These are phyloP conservation scores for Laetiporus sulphureus DNA, from an alignment of 1,284 basidiomycete species.

Conservation along the genomic window DNA sequence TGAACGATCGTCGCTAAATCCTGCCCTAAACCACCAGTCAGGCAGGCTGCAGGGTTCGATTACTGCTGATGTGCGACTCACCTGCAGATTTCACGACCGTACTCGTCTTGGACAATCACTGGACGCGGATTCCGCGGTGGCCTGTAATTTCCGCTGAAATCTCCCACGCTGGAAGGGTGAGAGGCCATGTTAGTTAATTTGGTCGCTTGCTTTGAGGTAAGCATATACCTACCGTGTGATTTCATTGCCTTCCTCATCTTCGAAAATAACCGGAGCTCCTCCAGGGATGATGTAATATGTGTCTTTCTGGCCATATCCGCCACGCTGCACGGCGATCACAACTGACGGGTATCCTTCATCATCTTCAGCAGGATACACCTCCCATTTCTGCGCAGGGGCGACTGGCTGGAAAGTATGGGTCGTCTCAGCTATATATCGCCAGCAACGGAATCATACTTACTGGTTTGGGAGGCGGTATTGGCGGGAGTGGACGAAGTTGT, in stretches of 20 bases:
- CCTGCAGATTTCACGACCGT: slow-evolving; percentile 26
- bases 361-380: slow-evolving; percentile 7
- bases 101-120: slow-evolving; percentile 26
- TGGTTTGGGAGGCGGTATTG: too few relatives aligned
- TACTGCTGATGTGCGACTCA: too few relatives aligned
- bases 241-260: slow-evolving; percentile 60
- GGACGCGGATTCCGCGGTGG: slow-evolving; percentile 21
- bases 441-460: too few relatives aligned
- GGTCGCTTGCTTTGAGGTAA: background rate
- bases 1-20: slow-evolving; percentile 20
- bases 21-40: slow-evolving; percentile 14
- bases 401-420: too few relatives aligned
- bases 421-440: too few relatives aligned
- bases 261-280: slow-evolving; percentile 61
- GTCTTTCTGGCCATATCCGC: slow-evolving; percentile 24
- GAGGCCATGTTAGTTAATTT: background rate
- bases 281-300: slow-evolving; percentile 61
- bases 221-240: slow-evolving; percentile 45
- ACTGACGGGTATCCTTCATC: slow-evolving; percentile 25
- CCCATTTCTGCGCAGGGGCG: slow-evolving; percentile 4
- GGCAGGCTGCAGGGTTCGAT: too few relatives aligned
- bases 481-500: too few relatives aligned
- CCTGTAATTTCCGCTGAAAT: slow-evolving; percentile 24
- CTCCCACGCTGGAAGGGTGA: slow-evolving; percentile 16
- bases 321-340: slow-evolving; percentile 23